phyloP scores from a whole-genome alignment of 2,329 filamentous ascomycete species.

The Hymenoscyphus albidus region DNA sequence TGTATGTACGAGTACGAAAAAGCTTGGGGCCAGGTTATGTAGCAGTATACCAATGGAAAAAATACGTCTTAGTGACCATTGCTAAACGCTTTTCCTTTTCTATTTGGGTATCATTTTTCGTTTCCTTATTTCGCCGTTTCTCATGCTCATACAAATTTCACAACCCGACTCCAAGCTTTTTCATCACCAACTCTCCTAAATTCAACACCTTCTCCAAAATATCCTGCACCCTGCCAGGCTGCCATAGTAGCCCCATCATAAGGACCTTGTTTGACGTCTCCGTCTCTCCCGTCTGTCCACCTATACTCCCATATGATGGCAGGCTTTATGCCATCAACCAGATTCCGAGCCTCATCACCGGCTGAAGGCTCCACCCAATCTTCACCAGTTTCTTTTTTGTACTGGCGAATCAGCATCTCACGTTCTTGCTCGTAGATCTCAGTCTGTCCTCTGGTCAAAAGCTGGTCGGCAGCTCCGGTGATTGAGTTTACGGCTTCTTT shows the following conservation, averaged over 20 bases:
- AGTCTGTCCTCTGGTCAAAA: constrained; percentile 75
- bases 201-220: constrained; percentile 87
- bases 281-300: constrained; percentile 86
- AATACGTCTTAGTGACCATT: not conserved
- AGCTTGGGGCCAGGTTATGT: constrained; percentile 7
- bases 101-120: constrained; percentile 21
- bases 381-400: constrained; percentile 79
- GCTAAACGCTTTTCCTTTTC: constrained; percentile 1
- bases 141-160: constrained; percentile 34
- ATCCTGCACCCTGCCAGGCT: constrained; percentile 86
- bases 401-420: constrained; percentile 79
- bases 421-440: constrained; percentile 92
- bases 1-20: constrained; percentile 20
- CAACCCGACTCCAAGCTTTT: constrained; percentile 36
- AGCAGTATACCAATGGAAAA: not conserved
- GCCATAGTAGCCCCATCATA: constrained; percentile 84
- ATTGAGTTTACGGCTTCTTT: constrained; percentile 74
- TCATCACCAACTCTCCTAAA: constrained; percentile 59
- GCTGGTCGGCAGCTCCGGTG: constrained; percentile 83
- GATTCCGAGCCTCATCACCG: constrained; percentile 34
- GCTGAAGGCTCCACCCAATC: constrained; percentile 64
- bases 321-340: constrained; percentile 17
- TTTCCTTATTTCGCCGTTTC: constrained; percentile 4
- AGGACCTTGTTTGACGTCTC: constrained; percentile 74
- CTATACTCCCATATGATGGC: constrained; percentile 77